Evolutionary conservation across 495 filamentous ascomycete genomes (phyloP).

Genomic region (Penicillium riverlandense): DNA sequence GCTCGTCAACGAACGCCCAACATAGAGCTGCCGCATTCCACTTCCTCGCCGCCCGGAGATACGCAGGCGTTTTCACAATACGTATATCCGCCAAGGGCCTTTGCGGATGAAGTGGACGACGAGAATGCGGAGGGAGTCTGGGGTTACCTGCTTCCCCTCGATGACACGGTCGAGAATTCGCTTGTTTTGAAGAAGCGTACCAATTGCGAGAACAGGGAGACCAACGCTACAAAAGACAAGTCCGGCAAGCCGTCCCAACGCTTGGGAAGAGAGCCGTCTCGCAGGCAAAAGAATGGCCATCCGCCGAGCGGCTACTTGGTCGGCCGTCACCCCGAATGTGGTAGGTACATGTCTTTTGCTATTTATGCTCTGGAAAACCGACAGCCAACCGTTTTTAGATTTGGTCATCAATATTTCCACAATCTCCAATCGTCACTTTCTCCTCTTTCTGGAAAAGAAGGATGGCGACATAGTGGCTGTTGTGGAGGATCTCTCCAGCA

Average conservation of each 20-base stretch:
- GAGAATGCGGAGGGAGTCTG: slow-evolving; percentile 80
- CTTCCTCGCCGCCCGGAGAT: slow-evolving; percentile 59
- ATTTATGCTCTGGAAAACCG: background rate
- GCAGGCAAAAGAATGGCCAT: slow-evolving; percentile 28
- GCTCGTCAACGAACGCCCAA: slow-evolving; percentile 43
- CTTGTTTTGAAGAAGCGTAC: slow-evolving; percentile 66
- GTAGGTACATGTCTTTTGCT: slow-evolving; percentile 41
- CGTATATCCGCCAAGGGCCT: slow-evolving; percentile 61
- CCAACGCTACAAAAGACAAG: slow-evolving; percentile 32
- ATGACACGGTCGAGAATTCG: slow-evolving; percentile 57
- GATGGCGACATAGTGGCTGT: slow-evolving; percentile 73
- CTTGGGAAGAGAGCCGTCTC: slow-evolving; percentile 18
- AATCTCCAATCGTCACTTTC: slow-evolving; percentile 92
- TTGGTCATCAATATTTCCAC: slow-evolving; percentile 69
- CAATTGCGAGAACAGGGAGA: slow-evolving; percentile 50
- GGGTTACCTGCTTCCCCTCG: slow-evolving; percentile 86
- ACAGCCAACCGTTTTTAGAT: slow-evolving; percentile 47
- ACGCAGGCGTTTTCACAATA: slow-evolving; percentile 73
- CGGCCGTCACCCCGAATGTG: slow-evolving; percentile 89
- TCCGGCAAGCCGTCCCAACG: no score
- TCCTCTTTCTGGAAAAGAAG: slow-evolving; percentile 83
- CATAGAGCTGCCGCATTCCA: slow-evolving; percentile 55
- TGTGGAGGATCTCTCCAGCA: slow-evolving; percentile 88
- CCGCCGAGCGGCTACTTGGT: slow-evolving; percentile 83
- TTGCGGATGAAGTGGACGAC: slow-evolving; percentile 77